Evolutionary conservation across 106 monocot genomes (phyloP), one percentile per base, ranked within the genome.

Genomic region (Cymbidium sinense): DNA sequence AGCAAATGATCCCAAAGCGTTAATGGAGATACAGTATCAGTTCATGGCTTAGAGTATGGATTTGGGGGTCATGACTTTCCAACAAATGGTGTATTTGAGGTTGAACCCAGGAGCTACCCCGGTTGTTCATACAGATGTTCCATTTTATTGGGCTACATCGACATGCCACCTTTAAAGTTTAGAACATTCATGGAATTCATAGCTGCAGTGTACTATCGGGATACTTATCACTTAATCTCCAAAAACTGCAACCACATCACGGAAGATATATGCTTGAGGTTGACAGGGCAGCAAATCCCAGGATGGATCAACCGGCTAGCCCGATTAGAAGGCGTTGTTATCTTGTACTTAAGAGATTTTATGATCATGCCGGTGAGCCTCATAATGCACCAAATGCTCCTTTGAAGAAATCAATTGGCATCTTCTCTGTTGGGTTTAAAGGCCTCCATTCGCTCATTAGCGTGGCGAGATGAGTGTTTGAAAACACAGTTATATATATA

Each of bases 181-280:
- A 88, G 84, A 8, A 71, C 77, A 54, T 94, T 90, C 77, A 74
- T 94, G 17, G 91, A 94, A 78, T 70, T 74, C 23, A 81, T 90
- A 67, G 90, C 88, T 58, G 50, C 85, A 51, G 94, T 94, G 4
- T 98, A 98, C 51, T 84, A 91, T 80, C 94, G 96, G 69, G 94
- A 98, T 75, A 88, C 89, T 30, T 98, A 98, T 75, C 96, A 98
- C 78, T 86, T 98, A 23, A 91, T 98, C 50, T 88, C 88, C 18
- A 98, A 94, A 81, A 98, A 98, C 29, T 98, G 96, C 82, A 98
- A 98, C 62, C 96, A 98, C 80, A 94, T 98, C 37, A 94, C 94
- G 15, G 89, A 98, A 84, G 91, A 98, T 79, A 62, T 88, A 43
- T 88, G 80, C 77, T 71, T 21, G 19, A 90, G 76, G 76, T 80